phyloP scores from a whole-genome alignment of 2,329 filamentous ascomycete genomes.

The Geosmithia morbida region DNA sequence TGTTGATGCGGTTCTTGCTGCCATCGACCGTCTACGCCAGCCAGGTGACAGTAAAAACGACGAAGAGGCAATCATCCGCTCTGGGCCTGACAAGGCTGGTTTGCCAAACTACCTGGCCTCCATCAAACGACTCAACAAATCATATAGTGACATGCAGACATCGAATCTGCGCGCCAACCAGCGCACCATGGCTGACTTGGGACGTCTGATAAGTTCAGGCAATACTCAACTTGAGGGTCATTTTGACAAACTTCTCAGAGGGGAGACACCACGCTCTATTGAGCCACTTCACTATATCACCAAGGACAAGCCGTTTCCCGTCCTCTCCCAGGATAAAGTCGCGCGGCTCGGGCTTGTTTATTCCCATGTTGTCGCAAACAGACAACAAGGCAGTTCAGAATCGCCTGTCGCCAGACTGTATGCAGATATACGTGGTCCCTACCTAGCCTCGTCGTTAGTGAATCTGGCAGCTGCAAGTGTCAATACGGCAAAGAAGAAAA shows the following conservation, averaged over 20 bases:
- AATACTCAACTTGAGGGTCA: constrained; percentile 73
- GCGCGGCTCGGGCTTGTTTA: constrained; percentile 69
- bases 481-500: constrained; percentile 69
- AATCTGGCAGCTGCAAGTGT: constrained; percentile 81
- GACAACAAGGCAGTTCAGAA: constrained; percentile 36
- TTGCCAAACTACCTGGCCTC: constrained; percentile 77
- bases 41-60: constrained; percentile 86
- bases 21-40: constrained; percentile 78
- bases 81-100: constrained; percentile 72
- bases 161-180: constrained; percentile 92
- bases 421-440: constrained; percentile 72
- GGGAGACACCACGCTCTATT: constrained; percentile 63
- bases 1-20: constrained; percentile 70
- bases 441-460: constrained; percentile 66
- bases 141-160: constrained; percentile 69
- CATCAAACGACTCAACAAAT: constrained; percentile 75
- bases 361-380: constrained; percentile 53
- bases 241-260: constrained; percentile 62
- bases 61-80: constrained; percentile 82
- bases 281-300: constrained; percentile 90
- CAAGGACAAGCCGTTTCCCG: constrained; percentile 74
- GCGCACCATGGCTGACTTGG: constrained; percentile 70
- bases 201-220: constrained; percentile 61
- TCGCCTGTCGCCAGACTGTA: constrained; percentile 71
- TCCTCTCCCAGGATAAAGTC: constrained; percentile 61